phyloP scores from a whole-genome alignment of 345 rosid species.

The Eucalyptus polyanthemos region DNA sequence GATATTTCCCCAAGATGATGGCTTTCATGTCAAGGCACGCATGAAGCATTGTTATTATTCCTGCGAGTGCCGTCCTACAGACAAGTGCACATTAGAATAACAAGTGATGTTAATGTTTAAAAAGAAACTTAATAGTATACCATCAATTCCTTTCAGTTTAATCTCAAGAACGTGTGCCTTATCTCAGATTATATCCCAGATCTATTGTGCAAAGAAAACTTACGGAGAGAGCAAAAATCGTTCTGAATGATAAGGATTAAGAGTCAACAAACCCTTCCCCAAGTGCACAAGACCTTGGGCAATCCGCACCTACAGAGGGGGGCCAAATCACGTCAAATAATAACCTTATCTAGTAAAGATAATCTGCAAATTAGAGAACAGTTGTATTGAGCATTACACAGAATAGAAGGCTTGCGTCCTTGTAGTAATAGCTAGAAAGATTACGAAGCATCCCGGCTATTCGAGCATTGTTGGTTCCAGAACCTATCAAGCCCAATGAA shows the following conservation, averaged over 20 bases:
- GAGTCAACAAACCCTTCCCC: slow-evolving; percentile 91
- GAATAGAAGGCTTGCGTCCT: slow-evolving; percentile 80
- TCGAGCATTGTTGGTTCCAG: slow-evolving; percentile 95
- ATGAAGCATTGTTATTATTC: slow-evolving; percentile 63
- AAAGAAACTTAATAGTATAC: neutral
- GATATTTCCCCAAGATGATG: slow-evolving; percentile 75
- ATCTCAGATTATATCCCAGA: neutral
- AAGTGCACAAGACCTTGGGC: slow-evolving; percentile 94
- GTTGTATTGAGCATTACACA: slow-evolving; percentile 43
- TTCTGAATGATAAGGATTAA: slow-evolving; percentile 90
- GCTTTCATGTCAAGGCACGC: slow-evolving; percentile 92
- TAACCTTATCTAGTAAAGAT: neutral
- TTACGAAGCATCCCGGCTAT: slow-evolving; percentile 96
- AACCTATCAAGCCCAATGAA: slow-evolving; percentile 90
- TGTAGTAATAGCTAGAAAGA: slow-evolving; percentile 91
- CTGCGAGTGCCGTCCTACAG: slow-evolving; percentile 82
- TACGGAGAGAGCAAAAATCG: slow-evolving; percentile 83
- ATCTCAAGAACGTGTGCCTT: neutral
- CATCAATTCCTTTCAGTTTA: neutral
- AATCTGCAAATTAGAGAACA: neutral
- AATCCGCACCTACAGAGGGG: slow-evolving; percentile 58
- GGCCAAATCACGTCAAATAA: neutral
- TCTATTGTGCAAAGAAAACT: slow-evolving; percentile 6
- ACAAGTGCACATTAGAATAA: neutral
- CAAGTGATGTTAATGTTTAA: neutral